Conservation (phyloP, 805 yeast species). For the Myxozyma neotropica region DNA sequence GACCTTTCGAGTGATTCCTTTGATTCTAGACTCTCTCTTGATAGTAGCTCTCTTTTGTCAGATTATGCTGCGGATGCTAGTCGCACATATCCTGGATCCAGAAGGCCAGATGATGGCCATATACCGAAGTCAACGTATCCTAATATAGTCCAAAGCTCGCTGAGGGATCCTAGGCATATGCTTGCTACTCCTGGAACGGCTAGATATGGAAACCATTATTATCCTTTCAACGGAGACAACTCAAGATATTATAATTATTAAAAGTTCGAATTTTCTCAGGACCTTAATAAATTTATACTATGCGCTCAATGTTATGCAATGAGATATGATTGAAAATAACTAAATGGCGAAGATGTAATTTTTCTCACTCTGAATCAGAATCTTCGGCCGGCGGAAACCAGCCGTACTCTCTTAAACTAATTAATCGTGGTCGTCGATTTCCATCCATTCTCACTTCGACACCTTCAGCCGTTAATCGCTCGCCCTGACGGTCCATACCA, state of each 20-base stretch:
- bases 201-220: too few species aligned
- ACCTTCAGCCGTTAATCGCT: constrained; percentile 52
- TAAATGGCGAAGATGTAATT: too few species aligned
- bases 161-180: neutral
- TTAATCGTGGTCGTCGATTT: constrained; percentile 43
- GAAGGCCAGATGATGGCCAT: neutral
- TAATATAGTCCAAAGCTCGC: neutral
- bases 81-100: neutral
- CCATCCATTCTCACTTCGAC: constrained; percentile 39
- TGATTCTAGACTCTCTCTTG: neutral
- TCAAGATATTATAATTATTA: neutral
- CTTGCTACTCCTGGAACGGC: too few species aligned
- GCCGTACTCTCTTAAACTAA: constrained; percentile 52
- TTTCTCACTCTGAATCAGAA: constrained; percentile 11
- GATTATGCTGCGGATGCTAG: neutral
- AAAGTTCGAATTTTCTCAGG: neutral
- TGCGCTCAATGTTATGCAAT: too few species aligned
- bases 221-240: neutral
- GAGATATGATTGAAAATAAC: too few species aligned
- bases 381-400: constrained; percentile 60
- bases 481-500: constrained; percentile 51
- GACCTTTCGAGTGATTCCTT: neutral
- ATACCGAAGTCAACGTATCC: neutral
- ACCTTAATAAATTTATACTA: too few species aligned
- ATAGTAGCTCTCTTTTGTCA: neutral